Evolutionary conservation across 257 asterid species (phyloP), one percentile per base, ranked within the genome.

Genomic region (Penstemon barbatus): DNA sequence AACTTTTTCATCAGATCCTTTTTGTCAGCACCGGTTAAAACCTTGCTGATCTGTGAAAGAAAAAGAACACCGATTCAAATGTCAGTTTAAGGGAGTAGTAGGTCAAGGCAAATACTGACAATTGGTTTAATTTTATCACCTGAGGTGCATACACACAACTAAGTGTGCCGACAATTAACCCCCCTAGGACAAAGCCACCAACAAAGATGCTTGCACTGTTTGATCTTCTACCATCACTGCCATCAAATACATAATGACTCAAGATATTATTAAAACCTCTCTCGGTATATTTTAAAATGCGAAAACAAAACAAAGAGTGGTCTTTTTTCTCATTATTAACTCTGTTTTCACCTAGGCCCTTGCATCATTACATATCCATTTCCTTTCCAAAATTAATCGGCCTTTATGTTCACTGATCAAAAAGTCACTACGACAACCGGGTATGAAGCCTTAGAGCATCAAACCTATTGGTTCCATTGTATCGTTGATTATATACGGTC

Each of bases 101-200:
- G 60, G 42, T 15, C 4, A 43, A 37, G 18, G 51, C 50, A 49
- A 49, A 50, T 36, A 10, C 3, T 65, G 13, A 9, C 38, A 38
- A 73, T 48, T n/a, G 63, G 43, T 73, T 53, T 33, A 55, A 45
- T 6, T 25, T 13, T 43, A 58, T 53, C 67, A 90, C 97, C 97
- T 90, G 96, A 55, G 96, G 95, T 69, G 97, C 96, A 61, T 81
- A 90, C 45, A 86, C 85, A 43, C 87, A 88, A 65, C 95, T 92
- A 71, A 90, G 89, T 13, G 96, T 74, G 42, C 96, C 97, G 13
- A 80, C 82, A 74, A 90, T 60, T 61, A 90, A 41, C 79, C 96
- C 97, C 59, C 97, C 97, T 45, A 88, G 80, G 77, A 88, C 76
- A 75, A 90, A 88, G 78, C 97, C 96, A 70, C 97, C 86, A 71